A percentile compares a stretch with the other conserved stretches of the same genome.
phyloP scores from a whole-genome alignment of 768 basidiomycete genomes.

The Agaricus blazei region DNA sequence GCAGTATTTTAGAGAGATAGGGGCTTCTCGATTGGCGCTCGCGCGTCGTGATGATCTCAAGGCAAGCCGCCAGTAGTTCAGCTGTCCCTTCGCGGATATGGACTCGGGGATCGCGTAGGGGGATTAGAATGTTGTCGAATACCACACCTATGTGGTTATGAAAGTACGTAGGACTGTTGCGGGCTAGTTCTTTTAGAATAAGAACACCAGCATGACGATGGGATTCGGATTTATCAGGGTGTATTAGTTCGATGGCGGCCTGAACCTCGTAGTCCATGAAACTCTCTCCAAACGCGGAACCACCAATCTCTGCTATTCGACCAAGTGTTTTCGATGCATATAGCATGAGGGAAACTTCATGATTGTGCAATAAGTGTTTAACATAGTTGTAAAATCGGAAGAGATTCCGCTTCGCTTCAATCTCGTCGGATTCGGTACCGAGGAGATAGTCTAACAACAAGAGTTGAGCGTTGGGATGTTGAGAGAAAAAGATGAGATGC shows the following conservation, averaged over 20 bases:
- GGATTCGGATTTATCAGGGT: constrained; percentile 75
- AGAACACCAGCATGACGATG: constrained; percentile 92
- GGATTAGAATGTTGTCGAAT: constrained; percentile 89
- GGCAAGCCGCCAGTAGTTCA: constrained; percentile 86
- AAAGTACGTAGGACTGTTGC: constrained; percentile 83
- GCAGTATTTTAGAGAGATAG: constrained; percentile 77
- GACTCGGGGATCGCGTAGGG: constrained; percentile 82
- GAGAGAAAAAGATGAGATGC: constrained; percentile 15
- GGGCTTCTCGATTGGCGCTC: constrained; percentile 61
- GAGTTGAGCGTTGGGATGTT: neutral
- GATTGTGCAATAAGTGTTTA: constrained; percentile 85
- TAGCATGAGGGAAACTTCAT: constrained; percentile 92
- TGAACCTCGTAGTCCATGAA: constrained; percentile 91
- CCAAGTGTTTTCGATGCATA: constrained; percentile 91
- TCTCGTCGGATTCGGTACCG: constrained; percentile 73
- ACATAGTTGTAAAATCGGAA: constrained; percentile 92
- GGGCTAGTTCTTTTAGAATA: constrained; percentile 89
- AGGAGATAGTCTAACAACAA: constrained; percentile 58
- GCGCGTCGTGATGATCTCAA: constrained; percentile 79
- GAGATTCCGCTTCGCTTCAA: constrained; percentile 74
- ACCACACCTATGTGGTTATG: constrained; percentile 83
- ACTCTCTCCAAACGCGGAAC: constrained; percentile 76
- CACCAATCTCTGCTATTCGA: constrained; percentile 79
- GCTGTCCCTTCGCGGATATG: constrained; percentile 92
- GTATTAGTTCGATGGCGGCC: constrained; percentile 74